Base-by-base conservation (phyloP, 2,329 filamentous ascomycete genomes). In the Corniculantispora saksenae region DNA sequence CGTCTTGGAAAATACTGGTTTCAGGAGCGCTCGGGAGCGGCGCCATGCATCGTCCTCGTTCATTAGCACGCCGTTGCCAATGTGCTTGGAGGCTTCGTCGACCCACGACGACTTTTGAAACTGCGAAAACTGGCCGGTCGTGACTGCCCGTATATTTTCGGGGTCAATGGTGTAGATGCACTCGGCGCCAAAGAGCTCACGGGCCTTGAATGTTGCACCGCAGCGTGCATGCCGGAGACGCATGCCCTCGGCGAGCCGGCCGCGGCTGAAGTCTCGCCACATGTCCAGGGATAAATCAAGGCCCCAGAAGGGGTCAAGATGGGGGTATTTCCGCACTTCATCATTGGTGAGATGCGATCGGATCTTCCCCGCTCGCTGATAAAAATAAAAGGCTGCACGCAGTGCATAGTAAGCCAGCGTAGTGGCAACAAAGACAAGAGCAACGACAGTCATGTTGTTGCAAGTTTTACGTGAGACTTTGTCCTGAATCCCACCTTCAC, bases 151-250 rank as follows among this genome's bases (percentile, higher is more conserved):
- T 12, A 65, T 61, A 29, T 65, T 65, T 6, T 38, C 56, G 7
- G 63, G 63, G 27, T 60, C 63, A n/a, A 65, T 32, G 50, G 63
- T 65, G 57, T 61, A 65, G 48, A 65, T 50, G 63, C 63, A 60
- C 38, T 48, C 48, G 63, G 10, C 48, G 27, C 63, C 57, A n/a
- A 57, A 17, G 21, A 65, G 48, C 27, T 55, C 57, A 17, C 57
- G 56, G 21, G 63, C 47, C n/a, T 38, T 19, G 12, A 65, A 65
- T 1, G 63, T 61, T 29, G 50, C 19, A 23, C 63, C 56, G 56
- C 15, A 43, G 27, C 38, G 55, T 3, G 40, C 29, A 40, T 65
- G 63, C 12, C 63, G 56, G 25, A 32, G 25, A 15, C 63, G 55
- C 56, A 61, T 54, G 9, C 56, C 56, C 56, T 65, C 56, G 29